Evolutionary conservation across 2,329 filamentous ascomycete genomes (phyloP).

Genomic region (Ascocoryne sarcoides): DNA sequence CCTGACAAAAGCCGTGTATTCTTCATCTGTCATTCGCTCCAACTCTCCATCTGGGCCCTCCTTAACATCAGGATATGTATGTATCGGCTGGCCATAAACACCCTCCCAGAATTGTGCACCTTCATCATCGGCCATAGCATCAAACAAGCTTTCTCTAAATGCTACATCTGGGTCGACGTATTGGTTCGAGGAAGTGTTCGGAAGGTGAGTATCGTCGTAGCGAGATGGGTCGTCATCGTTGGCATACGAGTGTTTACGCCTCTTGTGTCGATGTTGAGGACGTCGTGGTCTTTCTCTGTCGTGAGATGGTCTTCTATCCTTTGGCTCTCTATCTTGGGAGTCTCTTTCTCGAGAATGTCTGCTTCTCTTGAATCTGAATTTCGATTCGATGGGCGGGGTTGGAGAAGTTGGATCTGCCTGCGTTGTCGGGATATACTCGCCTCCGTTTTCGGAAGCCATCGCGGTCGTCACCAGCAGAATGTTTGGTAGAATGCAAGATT

Average conservation of each 20-base stretch:
- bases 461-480: not conserved
- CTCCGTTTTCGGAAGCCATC: slow-evolving; percentile 13
- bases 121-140: slow-evolving; percentile 94
- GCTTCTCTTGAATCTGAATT: slow-evolving; percentile 26
- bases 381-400: slow-evolving; percentile 10
- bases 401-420: slow-evolving; percentile 6
- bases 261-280: slow-evolving; percentile 23
- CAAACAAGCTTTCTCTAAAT: slow-evolving; percentile 90
- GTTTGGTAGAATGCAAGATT: too few relatives aligned
- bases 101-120: slow-evolving; percentile 91
- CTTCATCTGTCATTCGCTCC: slow-evolving; percentile 84
- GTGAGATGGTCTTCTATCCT: not conserved
- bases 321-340: slow-evolving; percentile 6
- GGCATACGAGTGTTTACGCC: slow-evolving; percentile 17
- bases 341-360: slow-evolving; percentile 9
- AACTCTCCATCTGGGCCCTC: slow-evolving; percentile 45
- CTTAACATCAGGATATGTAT: slow-evolving; percentile 55
- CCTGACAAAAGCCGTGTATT: slow-evolving; percentile 81
- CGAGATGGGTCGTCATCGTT: slow-evolving; percentile 27
- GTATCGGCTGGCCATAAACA: slow-evolving; percentile 93
- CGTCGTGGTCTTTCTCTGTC: slow-evolving; percentile 14
- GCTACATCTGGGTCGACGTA: slow-evolving; percentile 60
- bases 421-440: slow-evolving; percentile 1
- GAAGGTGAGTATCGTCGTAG: slow-evolving; percentile 33
- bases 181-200: slow-evolving; percentile 29